A percentile compares a stretch with the other conserved stretches of the same genome.
Conservation (phyloP, 208 protist species). For the Porcisia deanei region DNA sequence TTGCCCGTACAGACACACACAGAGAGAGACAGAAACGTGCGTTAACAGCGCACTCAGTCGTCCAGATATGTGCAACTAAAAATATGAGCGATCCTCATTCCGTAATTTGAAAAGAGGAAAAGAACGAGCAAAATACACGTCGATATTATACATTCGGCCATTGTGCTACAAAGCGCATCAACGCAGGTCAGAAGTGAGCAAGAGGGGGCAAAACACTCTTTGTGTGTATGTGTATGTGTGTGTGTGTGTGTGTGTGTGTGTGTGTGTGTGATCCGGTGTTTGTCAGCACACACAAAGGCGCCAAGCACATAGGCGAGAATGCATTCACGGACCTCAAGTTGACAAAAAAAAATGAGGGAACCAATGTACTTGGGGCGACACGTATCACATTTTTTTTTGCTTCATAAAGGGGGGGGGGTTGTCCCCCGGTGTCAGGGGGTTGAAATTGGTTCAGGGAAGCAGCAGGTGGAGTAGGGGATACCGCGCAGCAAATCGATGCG, state of each 20-base stretch:
- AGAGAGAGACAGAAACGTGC: not conserved
- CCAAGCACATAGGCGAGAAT: not conserved
- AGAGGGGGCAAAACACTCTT: not conserved
- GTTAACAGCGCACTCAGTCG: not conserved
- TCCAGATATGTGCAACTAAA: not conserved
- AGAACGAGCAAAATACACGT: not conserved
- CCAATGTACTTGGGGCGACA: not conserved
- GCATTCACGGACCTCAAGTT: not conserved
- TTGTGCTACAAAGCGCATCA: not conserved
- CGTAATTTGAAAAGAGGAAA: not conserved
- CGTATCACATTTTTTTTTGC: too few relatives aligned
- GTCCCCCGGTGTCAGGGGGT: too few relatives aligned
- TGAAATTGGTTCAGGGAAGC: not conserved
- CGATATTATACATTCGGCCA: not conserved
- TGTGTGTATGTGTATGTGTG: not conserved
- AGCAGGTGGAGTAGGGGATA: not conserved
- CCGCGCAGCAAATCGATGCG: not conserved
- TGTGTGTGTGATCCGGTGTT: too few relatives aligned
- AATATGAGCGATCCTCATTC: not conserved
- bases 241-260: too few relatives aligned
- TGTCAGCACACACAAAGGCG: too few relatives aligned
- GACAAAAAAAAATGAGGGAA: not conserved
- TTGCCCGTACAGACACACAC: not conserved
- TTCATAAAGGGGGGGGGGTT: not conserved
- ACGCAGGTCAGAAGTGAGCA: not conserved